A percentile compares a stretch with the other conserved stretches of the same genome.
Evolutionary conservation across 2,329 filamentous ascomycete genomes (phyloP).

Genomic region (Nannizzia gypsea): DNA sequence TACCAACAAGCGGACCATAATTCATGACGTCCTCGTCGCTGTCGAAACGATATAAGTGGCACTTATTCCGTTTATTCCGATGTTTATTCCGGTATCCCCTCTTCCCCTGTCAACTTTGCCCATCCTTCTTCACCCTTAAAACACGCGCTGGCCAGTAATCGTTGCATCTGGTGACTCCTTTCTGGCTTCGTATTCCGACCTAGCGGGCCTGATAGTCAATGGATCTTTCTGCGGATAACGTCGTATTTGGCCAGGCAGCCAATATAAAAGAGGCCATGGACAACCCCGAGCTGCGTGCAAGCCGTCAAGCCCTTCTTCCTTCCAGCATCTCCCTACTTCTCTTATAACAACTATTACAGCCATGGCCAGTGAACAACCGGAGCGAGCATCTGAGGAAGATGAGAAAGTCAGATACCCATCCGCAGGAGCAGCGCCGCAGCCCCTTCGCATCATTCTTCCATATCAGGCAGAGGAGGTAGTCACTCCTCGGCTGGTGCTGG

Average conservation of each 20-base stretch:
- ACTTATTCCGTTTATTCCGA: not conserved
- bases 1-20: not conserved
- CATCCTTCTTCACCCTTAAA: not conserved
- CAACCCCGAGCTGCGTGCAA: not conserved
- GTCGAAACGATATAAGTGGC: not conserved
- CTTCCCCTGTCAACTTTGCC: not conserved
- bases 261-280: not conserved
- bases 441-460: slow-evolving; percentile 7
- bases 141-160: not conserved
- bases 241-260: not conserved
- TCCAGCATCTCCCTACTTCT: not conserved
- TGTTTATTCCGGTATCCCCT: not conserved
- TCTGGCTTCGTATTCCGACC: not conserved
- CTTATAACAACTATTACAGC: not conserved
- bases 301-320: not conserved
- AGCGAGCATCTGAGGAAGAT: not conserved
- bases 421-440: slow-evolving; percentile 9
- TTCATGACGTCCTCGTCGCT: not conserved
- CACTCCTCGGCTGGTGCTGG: slow-evolving; percentile 9
- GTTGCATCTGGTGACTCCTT: not conserved
- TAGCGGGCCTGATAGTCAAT: not conserved
- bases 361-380: not conserved
- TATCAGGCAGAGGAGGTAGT: slow-evolving; percentile 5
- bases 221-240: not conserved
- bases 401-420: slow-evolving; percentile 7